Evolutionary conservation across 495 filamentous ascomycete species (phyloP).

Genomic region (Penicillium waksmanii): DNA sequence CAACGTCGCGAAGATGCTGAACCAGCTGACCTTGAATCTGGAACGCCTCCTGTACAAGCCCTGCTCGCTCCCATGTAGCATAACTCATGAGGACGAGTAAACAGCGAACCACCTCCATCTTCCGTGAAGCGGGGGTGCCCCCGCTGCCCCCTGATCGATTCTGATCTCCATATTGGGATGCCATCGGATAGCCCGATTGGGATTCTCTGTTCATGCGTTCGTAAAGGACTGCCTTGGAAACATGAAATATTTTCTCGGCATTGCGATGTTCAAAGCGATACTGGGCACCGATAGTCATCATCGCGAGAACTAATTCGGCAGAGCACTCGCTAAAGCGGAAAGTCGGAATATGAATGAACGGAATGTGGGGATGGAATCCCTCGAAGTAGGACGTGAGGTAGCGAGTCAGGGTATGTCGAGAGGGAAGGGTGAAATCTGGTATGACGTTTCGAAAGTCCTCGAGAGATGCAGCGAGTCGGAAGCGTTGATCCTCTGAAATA

Average conservation of each 20-base stretch:
- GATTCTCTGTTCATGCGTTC: conserved; percentile 36
- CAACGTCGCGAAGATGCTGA: conserved; percentile 38
- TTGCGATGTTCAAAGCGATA: conserved; percentile 45
- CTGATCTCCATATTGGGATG: conserved; percentile 10
- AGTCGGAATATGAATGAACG: conserved; percentile 41
- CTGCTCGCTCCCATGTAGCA: conserved; percentile 42
- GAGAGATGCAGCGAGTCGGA: conserved; percentile 38
- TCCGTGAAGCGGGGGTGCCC: conserved; percentile 22
- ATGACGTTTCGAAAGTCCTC: conserved; percentile 45
- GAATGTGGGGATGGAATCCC: conserved; percentile 43
- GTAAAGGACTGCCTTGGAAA: conserved; percentile 38
- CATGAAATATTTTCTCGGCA: conserved; percentile 40
- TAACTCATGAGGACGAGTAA: conserved; percentile 43
- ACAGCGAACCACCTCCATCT: conserved; percentile 42
- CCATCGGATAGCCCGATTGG: conserved; percentile 8
- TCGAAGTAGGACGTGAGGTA: conserved; percentile 45
- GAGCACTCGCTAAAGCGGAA: conserved; percentile 40
- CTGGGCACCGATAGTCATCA: conserved; percentile 43
- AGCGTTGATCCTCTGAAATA: conserved; percentile 42
- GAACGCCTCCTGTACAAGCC: conserved; percentile 44
- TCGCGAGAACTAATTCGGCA: conserved; percentile 36
- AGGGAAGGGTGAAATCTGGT: conserved; percentile 41
- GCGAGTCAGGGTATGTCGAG: conserved; percentile 42
- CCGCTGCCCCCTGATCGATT: conserved; percentile 10
- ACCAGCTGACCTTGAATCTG: conserved; percentile 38